These are phyloP conservation scores for Tetradesmus obliquus DNA, from an alignment of 139 green algal genomes.

Conservation along the genomic window DNA sequence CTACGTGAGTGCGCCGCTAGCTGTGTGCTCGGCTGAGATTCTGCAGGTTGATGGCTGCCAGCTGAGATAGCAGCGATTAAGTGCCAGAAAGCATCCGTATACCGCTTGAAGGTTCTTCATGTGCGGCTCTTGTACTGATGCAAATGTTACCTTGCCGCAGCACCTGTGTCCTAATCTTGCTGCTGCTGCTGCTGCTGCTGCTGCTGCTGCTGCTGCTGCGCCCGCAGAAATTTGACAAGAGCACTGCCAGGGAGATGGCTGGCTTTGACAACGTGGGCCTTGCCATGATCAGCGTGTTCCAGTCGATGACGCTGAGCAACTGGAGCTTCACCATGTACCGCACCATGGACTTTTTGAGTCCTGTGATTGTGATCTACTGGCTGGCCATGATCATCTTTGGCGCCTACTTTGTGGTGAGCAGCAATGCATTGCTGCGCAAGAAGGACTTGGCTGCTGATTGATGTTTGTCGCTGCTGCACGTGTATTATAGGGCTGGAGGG, in stretches of 20 bases:
- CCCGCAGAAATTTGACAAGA: not conserved
- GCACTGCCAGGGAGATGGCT: slow-evolving; percentile 48
- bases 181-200: not conserved
- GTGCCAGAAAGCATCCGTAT: too few relatives aligned
- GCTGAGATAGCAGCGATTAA: too few relatives aligned
- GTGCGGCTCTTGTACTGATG: too few relatives aligned
- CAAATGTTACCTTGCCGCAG: not conserved
- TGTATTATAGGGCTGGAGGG: not conserved
- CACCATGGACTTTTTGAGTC: slow-evolving; percentile 38
- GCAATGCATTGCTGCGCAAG: not conserved
- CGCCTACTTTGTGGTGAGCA: slow-evolving; percentile 80
- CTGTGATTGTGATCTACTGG: slow-evolving; percentile 67
- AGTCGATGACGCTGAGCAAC: slow-evolving; percentile 71
- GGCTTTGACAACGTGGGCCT: slow-evolving; percentile 79
- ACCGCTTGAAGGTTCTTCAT: too few relatives aligned
- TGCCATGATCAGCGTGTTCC: slow-evolving; percentile 77
- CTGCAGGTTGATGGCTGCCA: not conserved
- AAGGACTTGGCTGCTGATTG: not conserved
- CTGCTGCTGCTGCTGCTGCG: not conserved
- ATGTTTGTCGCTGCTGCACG: not conserved
- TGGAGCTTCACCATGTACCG: slow-evolving; percentile 75
- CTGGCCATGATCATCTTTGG: slow-evolving; percentile 75
- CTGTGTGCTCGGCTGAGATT: not conserved
- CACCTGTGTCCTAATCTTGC: not conserved
- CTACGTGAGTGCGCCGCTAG: not conserved